Conservation (phyloP, 768 basidiomycete species). For the Collybia mongolica region DNA sequence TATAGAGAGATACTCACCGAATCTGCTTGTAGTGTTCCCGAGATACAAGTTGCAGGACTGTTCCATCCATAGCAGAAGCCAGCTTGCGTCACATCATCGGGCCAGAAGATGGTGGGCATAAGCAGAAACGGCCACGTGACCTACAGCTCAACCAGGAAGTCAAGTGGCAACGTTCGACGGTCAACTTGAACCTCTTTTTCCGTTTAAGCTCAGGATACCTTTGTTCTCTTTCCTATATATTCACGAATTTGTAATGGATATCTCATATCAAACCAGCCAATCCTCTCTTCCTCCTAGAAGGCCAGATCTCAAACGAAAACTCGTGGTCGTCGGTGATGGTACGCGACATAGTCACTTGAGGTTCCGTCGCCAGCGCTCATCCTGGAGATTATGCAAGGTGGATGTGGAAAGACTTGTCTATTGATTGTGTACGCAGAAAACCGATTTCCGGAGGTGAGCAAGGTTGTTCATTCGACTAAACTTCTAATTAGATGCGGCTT, state of each 20-base stretch:
- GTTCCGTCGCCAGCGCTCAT: conserved; percentile 6
- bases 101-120: conserved; percentile 54
- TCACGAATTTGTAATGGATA: conserved; percentile 21
- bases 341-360: conserved; percentile 24
- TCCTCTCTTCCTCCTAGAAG: conserved; percentile 38
- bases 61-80: conserved; percentile 65
- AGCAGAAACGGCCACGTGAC: conserved; percentile 29
- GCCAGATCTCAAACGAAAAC: conserved; percentile 83
- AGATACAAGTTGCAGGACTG: conserved; percentile 46
- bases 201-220: background rate
- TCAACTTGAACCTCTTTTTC: conserved; percentile 1
- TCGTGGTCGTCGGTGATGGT: conserved; percentile 90
- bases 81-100: conserved; percentile 39
- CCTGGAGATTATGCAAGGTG: conserved; percentile 44
- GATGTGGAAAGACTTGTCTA: conserved; percentile 92
- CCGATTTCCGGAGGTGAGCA: conserved; percentile 86
- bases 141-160: background rate
- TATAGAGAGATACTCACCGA: conserved; percentile 24
- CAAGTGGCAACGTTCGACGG: background rate
- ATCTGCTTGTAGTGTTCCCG: conserved; percentile 40
- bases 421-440: conserved; percentile 97
- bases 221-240: background rate
- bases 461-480: conserved; percentile 5
- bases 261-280: conserved; percentile 21
- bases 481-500: conserved; percentile 13